Evolutionary conservation across 441 rosid genomes (phyloP), one percentile per base, ranked within the genome.

Genomic region (Euphorbia corollata): DNA sequence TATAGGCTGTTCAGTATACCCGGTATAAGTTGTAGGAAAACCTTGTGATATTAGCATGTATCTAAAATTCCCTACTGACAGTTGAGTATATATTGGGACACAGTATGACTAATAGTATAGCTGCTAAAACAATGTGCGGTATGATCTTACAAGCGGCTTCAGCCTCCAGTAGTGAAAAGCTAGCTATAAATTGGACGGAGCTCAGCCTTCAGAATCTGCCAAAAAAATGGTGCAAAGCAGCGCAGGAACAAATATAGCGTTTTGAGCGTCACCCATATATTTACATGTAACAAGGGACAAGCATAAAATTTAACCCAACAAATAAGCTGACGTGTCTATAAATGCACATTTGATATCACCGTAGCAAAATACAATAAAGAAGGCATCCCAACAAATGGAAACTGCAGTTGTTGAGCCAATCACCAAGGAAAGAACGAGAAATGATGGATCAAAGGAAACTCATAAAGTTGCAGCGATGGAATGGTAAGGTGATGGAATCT

Each of bases 1-100:
- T 19, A 38, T 48, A 55, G 57, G 34, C 23, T 10, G 50, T 68
- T 50, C 4, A 34, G 15, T 10, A n/a, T 53, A 54, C 58, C 60
- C 47, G 43, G 61, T 67, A 43, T 18, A 53, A 48, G 53, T 48
- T 16, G 36, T 67, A 63, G 79, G 66, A 65, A 59, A 78, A 61
- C 10, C 39, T 58, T 58, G 8, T 27, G 34, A 32, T 58, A 58
- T 27, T 58, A 5, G 39, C 11, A 12, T 32, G 60, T 34, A 11
- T 16, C 34, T 60, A 50, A 54, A 53, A 12, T 19, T 12, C 19
- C 9, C 6, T 2, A 36, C 36, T 41, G 39, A 53, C 11, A 30
- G 4, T 36, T 22, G 9, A 36, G 62, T 15, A 19, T 27, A 62
- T 39, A 0, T 63, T 9, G 23, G 64, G 58, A 54, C 13, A 23